Evolutionary conservation across 257 asterid species (phyloP).

Genomic region (Leonotis leonurus): DNA sequence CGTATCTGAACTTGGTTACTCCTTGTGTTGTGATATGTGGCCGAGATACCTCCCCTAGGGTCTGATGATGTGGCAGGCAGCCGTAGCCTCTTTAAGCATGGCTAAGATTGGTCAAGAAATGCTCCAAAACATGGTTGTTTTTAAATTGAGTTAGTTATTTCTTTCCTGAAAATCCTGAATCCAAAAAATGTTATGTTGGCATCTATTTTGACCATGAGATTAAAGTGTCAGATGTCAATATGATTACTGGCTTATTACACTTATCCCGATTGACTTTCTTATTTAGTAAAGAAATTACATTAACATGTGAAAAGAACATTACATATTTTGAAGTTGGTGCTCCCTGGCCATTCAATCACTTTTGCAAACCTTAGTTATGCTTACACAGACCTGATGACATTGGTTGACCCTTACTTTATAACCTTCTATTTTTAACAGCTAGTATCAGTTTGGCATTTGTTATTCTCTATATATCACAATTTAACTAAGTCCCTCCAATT

Average conservation of each 20-base stretch:
- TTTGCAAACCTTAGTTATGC: neutral
- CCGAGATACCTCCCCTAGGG: neutral
- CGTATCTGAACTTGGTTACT: neutral
- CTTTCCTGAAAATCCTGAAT: neutral
- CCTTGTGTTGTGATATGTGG: neutral
- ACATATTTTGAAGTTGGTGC: neutral
- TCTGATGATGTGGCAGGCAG: no score
- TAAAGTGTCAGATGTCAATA: neutral
- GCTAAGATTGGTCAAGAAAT: no score
- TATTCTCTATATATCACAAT: neutral
- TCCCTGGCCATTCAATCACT: neutral
- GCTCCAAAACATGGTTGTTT: neutral
- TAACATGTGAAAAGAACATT: no score
- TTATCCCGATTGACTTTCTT: neutral
- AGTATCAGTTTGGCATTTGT: constrained; percentile 4
- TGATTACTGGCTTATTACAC: neutral
- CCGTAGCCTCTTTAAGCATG: no score
- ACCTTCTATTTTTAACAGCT: neutral
- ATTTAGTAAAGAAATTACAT: neutral
- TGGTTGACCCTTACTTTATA: neutral
- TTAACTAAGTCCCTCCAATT: neutral
- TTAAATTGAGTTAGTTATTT: neutral
- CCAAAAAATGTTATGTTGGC: neutral
- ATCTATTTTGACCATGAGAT: neutral
- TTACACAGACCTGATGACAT: neutral